Evolutionary conservation across 192 early-diverging fungal species (phyloP).

Genomic region (Geranomyces variabilis): DNA sequence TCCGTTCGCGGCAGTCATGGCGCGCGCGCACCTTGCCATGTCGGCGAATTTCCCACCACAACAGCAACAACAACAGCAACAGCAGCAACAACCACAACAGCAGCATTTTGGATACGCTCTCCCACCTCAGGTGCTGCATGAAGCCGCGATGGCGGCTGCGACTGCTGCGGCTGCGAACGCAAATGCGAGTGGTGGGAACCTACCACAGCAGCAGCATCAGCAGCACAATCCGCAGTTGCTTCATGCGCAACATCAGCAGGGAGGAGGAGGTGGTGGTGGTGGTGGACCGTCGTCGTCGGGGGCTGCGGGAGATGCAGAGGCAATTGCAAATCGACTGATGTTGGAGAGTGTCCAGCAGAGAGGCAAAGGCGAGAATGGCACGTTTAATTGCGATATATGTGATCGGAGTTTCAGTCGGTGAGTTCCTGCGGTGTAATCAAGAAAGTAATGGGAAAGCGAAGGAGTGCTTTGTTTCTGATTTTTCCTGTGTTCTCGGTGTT

Average conservation of each 20-base stretch:
- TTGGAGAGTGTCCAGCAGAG: not conserved
- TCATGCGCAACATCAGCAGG: not conserved
- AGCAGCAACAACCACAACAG: too few species aligned
- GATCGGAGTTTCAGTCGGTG: conserved; percentile 38
- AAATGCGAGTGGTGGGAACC: conserved; percentile 1
- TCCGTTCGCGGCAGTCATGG: conserved; percentile 32
- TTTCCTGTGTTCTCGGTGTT: not conserved
- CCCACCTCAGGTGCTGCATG: conserved; percentile 25
- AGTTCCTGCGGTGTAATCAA: not conserved
- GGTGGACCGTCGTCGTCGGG: not conserved
- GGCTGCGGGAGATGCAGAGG: too few species aligned
- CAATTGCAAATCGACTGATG: too few species aligned
- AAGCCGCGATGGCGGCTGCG: conserved; percentile 31
- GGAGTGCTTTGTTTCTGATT: not conserved
- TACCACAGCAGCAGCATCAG: not conserved
- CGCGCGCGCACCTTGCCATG: conserved; percentile 28
- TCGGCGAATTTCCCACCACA: not conserved
- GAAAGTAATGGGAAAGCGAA: conserved; percentile 4
- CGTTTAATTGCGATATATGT: conserved; percentile 31
- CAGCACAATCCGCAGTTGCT: too few species aligned
- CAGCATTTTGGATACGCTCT: conserved; percentile 27
- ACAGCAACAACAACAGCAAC: too few species aligned
- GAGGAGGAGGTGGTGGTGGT: not conserved
- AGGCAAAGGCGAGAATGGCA: conserved; percentile 24
- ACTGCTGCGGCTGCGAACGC: conserved; percentile 18